These are phyloP conservation scores for Pleomassaria siparia DNA, from an alignment of 2,329 filamentous ascomycete genomes.

Conservation along the genomic window DNA sequence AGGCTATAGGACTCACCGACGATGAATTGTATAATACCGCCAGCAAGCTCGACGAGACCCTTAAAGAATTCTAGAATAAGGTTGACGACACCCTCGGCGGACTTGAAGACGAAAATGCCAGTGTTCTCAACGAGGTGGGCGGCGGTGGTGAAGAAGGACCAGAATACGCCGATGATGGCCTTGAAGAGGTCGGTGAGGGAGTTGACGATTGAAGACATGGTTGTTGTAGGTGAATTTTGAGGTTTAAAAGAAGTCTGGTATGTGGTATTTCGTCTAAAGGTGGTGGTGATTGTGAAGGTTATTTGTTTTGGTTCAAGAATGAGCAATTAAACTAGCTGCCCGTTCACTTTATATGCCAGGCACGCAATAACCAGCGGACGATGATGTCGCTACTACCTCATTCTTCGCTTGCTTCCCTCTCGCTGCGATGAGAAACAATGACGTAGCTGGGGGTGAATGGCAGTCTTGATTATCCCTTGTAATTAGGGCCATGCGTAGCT, in stretches of 20 bases:
- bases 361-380: background rate
- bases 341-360: background rate
- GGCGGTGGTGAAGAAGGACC: conserved; percentile 39
- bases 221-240: conserved; percentile 9
- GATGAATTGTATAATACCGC: conserved; percentile 37
- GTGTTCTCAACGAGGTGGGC: conserved; percentile 34
- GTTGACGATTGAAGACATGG: conserved; percentile 38
- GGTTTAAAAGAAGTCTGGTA: conserved; percentile 5
- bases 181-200: conserved; percentile 35
- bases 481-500: background rate
- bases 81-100: conserved; percentile 28
- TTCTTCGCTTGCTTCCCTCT: background rate
- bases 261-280: background rate
- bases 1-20: conserved; percentile 23
- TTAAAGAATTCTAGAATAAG: conserved; percentile 36
- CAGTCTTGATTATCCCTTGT: conserved; percentile 1
- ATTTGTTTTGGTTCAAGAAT: background rate
- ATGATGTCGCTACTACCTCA: conserved; percentile 20
- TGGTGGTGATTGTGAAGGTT: conserved; percentile 1
- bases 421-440: background rate
- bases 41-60: conserved; percentile 36
- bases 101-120: conserved; percentile 28
- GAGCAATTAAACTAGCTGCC: background rate
- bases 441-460: background rate
- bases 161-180: conserved; percentile 37